Conservation (phyloP, 805 yeast genomes). For the Saccharomycopsis fodiens region DNA sequence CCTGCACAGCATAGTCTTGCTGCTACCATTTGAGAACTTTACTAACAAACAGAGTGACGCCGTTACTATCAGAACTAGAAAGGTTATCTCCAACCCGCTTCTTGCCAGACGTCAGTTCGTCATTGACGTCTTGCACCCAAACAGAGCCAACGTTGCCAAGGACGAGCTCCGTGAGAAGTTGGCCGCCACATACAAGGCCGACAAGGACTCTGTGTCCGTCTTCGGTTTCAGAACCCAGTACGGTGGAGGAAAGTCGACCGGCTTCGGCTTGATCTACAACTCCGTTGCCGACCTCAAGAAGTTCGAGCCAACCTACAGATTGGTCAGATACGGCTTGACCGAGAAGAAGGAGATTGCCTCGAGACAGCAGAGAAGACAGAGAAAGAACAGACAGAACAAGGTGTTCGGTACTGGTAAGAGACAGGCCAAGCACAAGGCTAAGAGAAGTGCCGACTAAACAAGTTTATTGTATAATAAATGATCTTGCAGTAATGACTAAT, state of each 20-base stretch:
- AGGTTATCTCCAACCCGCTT: constrained; percentile 97
- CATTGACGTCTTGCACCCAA: constrained; percentile 99
- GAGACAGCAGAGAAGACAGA: constrained; percentile 99
- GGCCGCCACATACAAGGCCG: constrained; percentile 83
- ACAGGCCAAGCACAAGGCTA: constrained; percentile 88
- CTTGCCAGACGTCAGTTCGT: constrained; percentile 99
- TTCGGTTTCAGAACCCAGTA: constrained; percentile 99
- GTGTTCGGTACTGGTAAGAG: constrained; percentile 96
- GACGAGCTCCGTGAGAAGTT: constrained; percentile 96
- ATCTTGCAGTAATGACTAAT: neutral
- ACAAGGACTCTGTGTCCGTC: constrained; percentile 91
- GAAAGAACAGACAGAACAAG: constrained; percentile 99
- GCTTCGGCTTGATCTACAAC: constrained; percentile 98
- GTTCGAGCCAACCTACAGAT: constrained; percentile 99
- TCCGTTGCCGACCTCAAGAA: constrained; percentile 95
- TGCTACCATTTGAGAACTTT: too few species aligned
- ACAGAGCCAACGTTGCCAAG: constrained; percentile 98
- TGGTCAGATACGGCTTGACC: constrained; percentile 98
- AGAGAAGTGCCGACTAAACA: constrained; percentile 74
- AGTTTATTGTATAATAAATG: constrained; percentile 1
- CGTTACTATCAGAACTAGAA: constrained; percentile 99
- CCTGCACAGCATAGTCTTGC: too few species aligned
- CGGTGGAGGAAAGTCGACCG: constrained; percentile 99
- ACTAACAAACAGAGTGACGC: constrained; percentile 97
- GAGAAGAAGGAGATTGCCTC: constrained; percentile 93